Conservation (phyloP, 768 basidiomycete genomes). For the Amanita subjunquillea region DNA sequence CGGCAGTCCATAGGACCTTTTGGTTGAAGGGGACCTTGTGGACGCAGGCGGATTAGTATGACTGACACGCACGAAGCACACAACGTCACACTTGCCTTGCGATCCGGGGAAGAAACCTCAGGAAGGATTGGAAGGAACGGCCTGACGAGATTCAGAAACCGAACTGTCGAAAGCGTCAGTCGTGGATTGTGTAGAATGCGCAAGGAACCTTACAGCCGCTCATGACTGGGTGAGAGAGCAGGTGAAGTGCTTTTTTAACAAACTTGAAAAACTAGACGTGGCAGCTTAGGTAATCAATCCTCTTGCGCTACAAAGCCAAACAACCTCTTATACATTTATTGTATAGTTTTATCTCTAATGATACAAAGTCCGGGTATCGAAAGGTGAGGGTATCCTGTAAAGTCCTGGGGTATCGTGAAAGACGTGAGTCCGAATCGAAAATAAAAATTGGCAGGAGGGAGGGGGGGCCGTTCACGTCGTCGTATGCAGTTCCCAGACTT, state of each 20-base stretch:
- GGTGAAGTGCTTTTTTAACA: slow-evolving; percentile 6
- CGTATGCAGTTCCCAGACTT: slow-evolving; percentile 6
- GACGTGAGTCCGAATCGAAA: not conserved
- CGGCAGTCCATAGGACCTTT: slow-evolving; percentile 98
- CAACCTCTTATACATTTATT: not conserved
- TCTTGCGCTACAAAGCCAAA: not conserved
- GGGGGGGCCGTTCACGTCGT: not conserved
- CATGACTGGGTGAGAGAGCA: slow-evolving; percentile 37
- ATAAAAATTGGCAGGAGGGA: not conserved
- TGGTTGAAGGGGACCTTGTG: slow-evolving; percentile 92
- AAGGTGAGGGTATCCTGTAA: not conserved
- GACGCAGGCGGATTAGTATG: slow-evolving; percentile 3
- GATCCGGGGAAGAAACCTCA: slow-evolving; percentile 95
- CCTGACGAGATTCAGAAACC: slow-evolving; percentile 95
- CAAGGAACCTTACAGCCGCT: slow-evolving; percentile 58
- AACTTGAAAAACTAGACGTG: slow-evolving; percentile 26
- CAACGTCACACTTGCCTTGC: slow-evolving; percentile 54
- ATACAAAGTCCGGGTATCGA: not conserved
- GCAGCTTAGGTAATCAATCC: slow-evolving; percentile 23
- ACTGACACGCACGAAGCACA: not conserved
- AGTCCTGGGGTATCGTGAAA: not conserved
- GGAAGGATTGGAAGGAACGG: slow-evolving; percentile 96
- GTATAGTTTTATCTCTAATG: not conserved
- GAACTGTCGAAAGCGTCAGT: slow-evolving; percentile 43
- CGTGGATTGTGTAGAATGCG: not conserved